These are phyloP conservation scores for Pseudozyma sp. DNA, from an alignment of 1,284 basidiomycete species.

Conservation along the genomic window DNA sequence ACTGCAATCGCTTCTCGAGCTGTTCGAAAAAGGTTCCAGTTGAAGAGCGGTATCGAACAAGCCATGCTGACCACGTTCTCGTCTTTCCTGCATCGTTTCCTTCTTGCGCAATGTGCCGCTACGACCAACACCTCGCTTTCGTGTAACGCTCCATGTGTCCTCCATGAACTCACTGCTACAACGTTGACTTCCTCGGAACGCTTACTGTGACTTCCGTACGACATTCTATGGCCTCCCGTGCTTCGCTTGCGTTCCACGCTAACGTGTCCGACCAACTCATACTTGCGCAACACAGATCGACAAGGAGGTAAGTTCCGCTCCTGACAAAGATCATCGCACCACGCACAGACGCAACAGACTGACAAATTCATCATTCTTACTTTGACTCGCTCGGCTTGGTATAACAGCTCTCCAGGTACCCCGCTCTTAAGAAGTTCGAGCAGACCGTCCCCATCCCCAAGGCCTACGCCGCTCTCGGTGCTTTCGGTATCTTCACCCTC, in stretches of 20 bases:
- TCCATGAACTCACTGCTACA: too few relatives aligned
- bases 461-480: slow-evolving; percentile 86
- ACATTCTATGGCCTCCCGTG: too few relatives aligned
- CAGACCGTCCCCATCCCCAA: slow-evolving; percentile 91
- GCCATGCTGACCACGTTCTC: background rate
- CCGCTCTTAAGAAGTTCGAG: slow-evolving; percentile 76
- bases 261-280: background rate
- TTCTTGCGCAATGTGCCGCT: background rate
- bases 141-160: background rate
- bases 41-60: background rate
- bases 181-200: too few relatives aligned
- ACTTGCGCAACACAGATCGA: slow-evolving; percentile 76
- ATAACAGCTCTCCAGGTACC: slow-evolving; percentile 86
- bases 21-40: background rate
- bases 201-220: too few relatives aligned
- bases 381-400: background rate
- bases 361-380: background rate
- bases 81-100: background rate
- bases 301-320: slow-evolving; percentile 80
- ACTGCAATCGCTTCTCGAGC: background rate
- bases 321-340: background rate
- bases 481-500: slow-evolving; percentile 73
- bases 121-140: background rate
- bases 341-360: background rate
- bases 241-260: too few relatives aligned